phyloP scores from a whole-genome alignment of 164 flowering plant species.

The Nelumbo lutea region DNA sequence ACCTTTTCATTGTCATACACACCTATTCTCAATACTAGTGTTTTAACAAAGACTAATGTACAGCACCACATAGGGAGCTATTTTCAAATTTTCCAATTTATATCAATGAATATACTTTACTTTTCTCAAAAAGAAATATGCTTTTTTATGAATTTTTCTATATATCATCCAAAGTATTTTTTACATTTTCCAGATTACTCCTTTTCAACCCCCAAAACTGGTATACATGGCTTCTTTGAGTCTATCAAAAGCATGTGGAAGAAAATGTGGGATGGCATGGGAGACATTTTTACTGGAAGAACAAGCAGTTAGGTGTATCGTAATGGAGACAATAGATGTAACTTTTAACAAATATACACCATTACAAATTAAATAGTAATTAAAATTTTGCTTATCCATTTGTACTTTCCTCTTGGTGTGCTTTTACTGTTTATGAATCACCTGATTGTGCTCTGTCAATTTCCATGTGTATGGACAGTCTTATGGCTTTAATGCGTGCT shows the following conservation, averaged over 20 bases:
- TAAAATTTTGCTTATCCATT: neutral
- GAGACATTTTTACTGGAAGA: conserved; percentile 71
- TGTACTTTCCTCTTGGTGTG: neutral
- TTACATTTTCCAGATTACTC: conserved; percentile 33
- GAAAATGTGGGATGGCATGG: conserved; percentile 48
- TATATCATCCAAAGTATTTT: neutral
- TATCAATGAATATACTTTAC: no score
- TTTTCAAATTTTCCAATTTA: no score
- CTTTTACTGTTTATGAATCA: no score
- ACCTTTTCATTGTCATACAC: no score
- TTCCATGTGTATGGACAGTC: no score
- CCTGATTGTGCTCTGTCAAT: no score
- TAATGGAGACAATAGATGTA: neutral
- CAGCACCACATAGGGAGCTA: no score
- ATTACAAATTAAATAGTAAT: neutral
- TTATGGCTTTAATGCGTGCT: no score
- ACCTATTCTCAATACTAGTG: no score
- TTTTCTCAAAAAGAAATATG: no score
- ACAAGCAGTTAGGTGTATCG: conserved; percentile 65
- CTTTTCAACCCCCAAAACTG: conserved; percentile 47
- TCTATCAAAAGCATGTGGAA: conserved; percentile 55
- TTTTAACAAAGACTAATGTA: no score
- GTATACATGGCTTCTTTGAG: conserved; percentile 52
- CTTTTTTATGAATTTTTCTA: no score
- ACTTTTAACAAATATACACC: neutral